Percentiles rank a stretch among this genome's conserved stretches.
These are phyloP conservation scores for Wickerhamiella galacta DNA, from an alignment of 805 yeast genomes.

Conservation along the genomic window DNA sequence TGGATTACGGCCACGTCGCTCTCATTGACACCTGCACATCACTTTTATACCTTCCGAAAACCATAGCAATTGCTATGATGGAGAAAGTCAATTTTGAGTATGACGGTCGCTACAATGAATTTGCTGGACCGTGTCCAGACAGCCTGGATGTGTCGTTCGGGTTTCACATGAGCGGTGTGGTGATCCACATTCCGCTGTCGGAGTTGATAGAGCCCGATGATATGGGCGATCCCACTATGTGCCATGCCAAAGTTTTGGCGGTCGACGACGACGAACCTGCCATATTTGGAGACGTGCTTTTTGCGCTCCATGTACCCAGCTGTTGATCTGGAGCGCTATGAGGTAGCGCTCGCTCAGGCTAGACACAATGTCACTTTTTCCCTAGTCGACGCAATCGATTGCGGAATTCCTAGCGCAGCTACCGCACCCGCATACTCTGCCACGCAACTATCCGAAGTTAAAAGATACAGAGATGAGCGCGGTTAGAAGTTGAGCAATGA, in stretches of 20 bases:
- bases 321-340: conserved; percentile 41
- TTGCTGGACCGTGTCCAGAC: conserved; percentile 3
- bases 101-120: conserved; percentile 4
- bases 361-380: conserved; percentile 3
- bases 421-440: too few relatives aligned
- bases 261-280: too few relatives aligned
- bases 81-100: conserved; percentile 6
- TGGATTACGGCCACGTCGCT: conserved; percentile 8
- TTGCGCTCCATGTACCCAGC: conserved; percentile 49
- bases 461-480: too few relatives aligned
- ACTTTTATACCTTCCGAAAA: conserved; percentile 28
- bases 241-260: too few relatives aligned
- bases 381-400: conserved; percentile 2
- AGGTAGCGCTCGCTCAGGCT: conserved; percentile 41
- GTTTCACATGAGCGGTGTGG: conserved; percentile 10
- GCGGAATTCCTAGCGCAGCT: conserved; percentile 1
- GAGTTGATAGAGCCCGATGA: conserved; percentile 8
- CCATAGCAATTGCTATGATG: conserved; percentile 7
- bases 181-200: conserved; percentile 6
- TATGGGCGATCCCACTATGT: too few relatives aligned
- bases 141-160: conserved; percentile 5
- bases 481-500: too few relatives aligned
- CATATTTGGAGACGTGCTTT: conserved; percentile 50
- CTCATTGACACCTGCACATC: conserved; percentile 40
- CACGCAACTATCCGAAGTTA: too few relatives aligned